phyloP scores from a whole-genome alignment of 1,284 basidiomycete genomes.

The Irpex sp. region DNA sequence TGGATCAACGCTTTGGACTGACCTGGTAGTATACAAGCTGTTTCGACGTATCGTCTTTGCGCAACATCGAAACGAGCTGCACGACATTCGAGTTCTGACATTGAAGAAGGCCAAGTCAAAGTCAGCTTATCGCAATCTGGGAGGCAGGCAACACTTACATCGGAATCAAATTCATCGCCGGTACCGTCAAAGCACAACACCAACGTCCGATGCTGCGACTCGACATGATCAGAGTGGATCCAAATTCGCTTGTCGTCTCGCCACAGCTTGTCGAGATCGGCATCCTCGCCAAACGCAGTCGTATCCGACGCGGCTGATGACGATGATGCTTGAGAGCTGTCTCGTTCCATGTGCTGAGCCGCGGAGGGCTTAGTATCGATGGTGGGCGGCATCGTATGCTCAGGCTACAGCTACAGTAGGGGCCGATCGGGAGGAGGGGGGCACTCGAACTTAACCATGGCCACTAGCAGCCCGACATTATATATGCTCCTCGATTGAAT shows the following conservation, averaged over 20 bases:
- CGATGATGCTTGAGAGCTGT: background rate
- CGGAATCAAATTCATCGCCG: constrained; percentile 20
- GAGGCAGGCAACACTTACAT: constrained; percentile 12
- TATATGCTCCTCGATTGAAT: background rate
- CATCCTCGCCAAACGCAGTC: background rate
- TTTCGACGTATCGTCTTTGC: constrained; percentile 40
- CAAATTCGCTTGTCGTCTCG: constrained; percentile 8
- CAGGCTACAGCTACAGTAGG: too few species aligned
- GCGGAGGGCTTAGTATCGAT: background rate
- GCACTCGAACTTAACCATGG: background rate
- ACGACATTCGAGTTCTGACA: constrained; percentile 19
- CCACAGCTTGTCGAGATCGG: background rate
- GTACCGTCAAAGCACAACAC: constrained; percentile 22
- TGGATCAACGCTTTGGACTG: background rate
- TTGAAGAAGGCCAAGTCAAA: background rate
- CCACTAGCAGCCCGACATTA: background rate
- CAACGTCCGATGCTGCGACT: constrained; percentile 12
- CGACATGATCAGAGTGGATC: constrained; percentile 9
- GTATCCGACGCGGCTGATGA: background rate
- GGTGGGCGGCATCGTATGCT: too few species aligned
- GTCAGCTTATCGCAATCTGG: background rate
- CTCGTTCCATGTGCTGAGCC: background rate
- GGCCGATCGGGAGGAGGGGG: background rate
- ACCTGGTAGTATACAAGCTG: constrained; percentile 34
- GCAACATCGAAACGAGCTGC: constrained; percentile 37